phyloP scores from a whole-genome alignment of 2,329 filamentous ascomycete genomes.

The Hirsutella thompsonii region DNA sequence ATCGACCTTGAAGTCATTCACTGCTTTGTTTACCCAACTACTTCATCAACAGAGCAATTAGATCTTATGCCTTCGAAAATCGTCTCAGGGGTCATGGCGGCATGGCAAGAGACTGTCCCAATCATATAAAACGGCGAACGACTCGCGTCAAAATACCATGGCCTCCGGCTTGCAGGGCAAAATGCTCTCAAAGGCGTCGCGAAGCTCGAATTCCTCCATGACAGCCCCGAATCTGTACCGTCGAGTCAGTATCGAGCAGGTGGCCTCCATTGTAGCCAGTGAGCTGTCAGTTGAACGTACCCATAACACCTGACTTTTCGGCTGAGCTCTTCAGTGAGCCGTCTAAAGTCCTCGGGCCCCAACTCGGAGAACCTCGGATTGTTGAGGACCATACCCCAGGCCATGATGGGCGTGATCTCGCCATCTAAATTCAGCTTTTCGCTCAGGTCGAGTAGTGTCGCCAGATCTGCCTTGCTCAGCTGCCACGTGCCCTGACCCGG shows the following conservation, averaged over 20 bases:
- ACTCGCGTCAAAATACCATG: neutral
- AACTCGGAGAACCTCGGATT: constrained; percentile 59
- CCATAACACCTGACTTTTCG: constrained; percentile 87
- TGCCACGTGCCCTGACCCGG: constrained; percentile 66
- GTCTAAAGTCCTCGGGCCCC: constrained; percentile 53
- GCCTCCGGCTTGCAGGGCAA: constrained; percentile 9
- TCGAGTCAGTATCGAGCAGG: constrained; percentile 1
- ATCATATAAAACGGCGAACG: too few species aligned
- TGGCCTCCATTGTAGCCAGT: constrained; percentile 1
- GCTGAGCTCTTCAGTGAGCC: constrained; percentile 59
- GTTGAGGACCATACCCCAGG: constrained; percentile 68
- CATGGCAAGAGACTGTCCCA: too few species aligned
- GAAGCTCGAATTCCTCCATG: constrained; percentile 55
- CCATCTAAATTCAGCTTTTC: constrained; percentile 71
- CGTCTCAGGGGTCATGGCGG: too few species aligned
- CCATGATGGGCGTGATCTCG: constrained; percentile 92
- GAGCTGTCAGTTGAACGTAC: too few species aligned
- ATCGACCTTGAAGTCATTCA: too few species aligned
- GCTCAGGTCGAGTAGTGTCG: constrained; percentile 75
- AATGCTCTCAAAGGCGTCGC: constrained; percentile 64
- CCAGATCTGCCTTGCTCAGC: constrained; percentile 60
- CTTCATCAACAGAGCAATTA: too few species aligned
- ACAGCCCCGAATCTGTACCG: constrained; percentile 45
- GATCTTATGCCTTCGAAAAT: too few species aligned
- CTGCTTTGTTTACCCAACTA: too few species aligned